Evolutionary conservation across 805 yeast species (phyloP), one percentile per base, ranked within the genome.

Genomic region (Candida morakotiae): DNA sequence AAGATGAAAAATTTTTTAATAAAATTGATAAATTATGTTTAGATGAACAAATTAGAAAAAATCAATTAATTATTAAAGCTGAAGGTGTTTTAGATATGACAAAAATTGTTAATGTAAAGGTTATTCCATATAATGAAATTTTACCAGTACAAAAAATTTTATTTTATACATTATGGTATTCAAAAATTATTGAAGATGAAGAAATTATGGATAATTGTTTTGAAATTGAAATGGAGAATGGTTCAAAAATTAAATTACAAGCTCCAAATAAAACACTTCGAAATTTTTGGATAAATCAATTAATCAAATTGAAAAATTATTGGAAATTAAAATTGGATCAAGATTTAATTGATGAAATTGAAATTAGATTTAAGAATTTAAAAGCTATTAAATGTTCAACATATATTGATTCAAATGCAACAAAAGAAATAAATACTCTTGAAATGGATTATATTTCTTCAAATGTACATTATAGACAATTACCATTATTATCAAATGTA

Each of bases 251-350:
- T 9, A 64, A 70, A 30, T 55, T 87, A 9, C 75, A 79, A 39
- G 87, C 93, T 0, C 75, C 79, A 2, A 63, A 65, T 41, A 46
- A 62, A 13, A 24, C 22, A 0, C 49, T 71, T 0, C 64, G 91
- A 32, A 74, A 78, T 46, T 75, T 73, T 43, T 89, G 96, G 98
- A 67, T 82, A 0, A n/a, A 17, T 0, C 58, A 77, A 35, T 58
- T 89, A 23, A 43, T 39, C 0, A 58, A 60, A 4, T 48, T 82
- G 14, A 49, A 50, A 7, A 42, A 42, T 2, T 89, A 81, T 53
- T 89, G 97, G 97, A 62, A 51, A 16, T 40, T 50, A 9, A 64
- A 77, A 34, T 58, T 54, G 18, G 48, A 47, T 1, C 67, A 69
- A 8, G 81, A 77, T 39, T 37, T 69, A 8, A 32, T 51, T 3